Evolutionary conservation across 306 rosid genomes (phyloP).

Genomic region (Herpetospermum pedunculosum): DNA sequence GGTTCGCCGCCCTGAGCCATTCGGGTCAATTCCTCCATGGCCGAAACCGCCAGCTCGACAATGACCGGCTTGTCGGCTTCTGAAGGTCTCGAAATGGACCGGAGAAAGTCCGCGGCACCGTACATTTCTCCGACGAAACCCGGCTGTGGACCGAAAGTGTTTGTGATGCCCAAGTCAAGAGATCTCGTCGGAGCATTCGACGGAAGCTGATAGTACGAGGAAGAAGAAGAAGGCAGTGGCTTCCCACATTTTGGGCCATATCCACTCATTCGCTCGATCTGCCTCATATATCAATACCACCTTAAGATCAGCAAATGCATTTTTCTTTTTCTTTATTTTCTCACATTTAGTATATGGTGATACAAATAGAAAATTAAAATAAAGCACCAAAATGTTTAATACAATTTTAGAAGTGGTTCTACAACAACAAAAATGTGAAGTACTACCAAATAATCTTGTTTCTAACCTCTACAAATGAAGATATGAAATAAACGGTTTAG

Average conservation of each 20-base stretch:
- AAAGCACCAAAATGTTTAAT: too few species aligned
- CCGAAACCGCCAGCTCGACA: slow-evolving; percentile 45
- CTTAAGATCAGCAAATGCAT: not conserved
- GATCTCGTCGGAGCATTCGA: not conserved
- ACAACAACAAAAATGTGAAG: too few species aligned
- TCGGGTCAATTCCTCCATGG: slow-evolving; percentile 33
- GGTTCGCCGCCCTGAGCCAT: slow-evolving; percentile 49
- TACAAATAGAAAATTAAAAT: too few species aligned
- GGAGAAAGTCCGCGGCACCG: not conserved
- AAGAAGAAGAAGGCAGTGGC: not conserved
- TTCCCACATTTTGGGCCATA: not conserved
- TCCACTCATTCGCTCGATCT: slow-evolving; percentile 9
- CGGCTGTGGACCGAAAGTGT: not conserved
- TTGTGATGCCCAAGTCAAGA: not conserved
- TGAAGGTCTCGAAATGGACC: slow-evolving; percentile 21
- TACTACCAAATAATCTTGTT: not conserved
- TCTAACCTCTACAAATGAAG: not conserved
- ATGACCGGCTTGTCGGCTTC: slow-evolving; percentile 41
- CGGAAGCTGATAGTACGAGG: not conserved
- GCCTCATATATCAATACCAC: not conserved
- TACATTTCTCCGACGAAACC: slow-evolving; percentile 6
- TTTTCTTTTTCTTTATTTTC: too few species aligned
- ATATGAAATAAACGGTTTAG: too few species aligned
- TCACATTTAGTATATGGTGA: too few species aligned
- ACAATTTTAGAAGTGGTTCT: not conserved